Evolutionary conservation across 2,329 filamentous ascomycete species (phyloP).

Genomic region (Malbranchea zuffiana): DNA sequence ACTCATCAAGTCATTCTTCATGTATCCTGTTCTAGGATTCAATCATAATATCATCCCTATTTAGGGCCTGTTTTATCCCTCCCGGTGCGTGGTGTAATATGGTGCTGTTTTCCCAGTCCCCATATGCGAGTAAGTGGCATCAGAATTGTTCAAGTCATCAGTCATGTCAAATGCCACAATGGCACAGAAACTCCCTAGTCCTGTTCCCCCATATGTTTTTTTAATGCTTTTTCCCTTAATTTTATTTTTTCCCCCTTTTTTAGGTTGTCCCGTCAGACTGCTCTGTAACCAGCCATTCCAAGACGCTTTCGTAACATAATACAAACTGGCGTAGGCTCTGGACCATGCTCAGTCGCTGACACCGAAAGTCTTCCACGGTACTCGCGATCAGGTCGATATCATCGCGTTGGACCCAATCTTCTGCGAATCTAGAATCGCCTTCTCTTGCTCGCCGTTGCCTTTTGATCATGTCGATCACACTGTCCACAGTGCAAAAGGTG

Average conservation of each 20-base stretch:
- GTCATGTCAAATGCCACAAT: too few species aligned
- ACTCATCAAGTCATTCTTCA: too few species aligned
- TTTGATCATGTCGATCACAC: conserved; percentile 91
- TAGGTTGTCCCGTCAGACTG: neutral
- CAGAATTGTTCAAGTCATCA: too few species aligned
- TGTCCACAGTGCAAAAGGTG: conserved; percentile 93
- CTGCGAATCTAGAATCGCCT: conserved; percentile 19
- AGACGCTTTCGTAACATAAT: conserved; percentile 86
- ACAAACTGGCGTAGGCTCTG: conserved; percentile 89
- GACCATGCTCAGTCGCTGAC: conserved; percentile 89
- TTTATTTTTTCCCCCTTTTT: neutral
- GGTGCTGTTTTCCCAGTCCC: too few species aligned
- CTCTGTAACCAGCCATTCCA: conserved; percentile 61
- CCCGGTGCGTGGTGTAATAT: too few species aligned
- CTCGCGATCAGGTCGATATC: conserved; percentile 68
- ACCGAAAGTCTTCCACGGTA: conserved; percentile 82
- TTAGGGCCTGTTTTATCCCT: too few species aligned
- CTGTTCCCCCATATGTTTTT: neutral
- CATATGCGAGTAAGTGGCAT: too few species aligned
- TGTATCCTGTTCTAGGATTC: too few species aligned
- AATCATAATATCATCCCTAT: too few species aligned
- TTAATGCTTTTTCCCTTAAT: neutral
- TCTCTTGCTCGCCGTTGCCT: conserved; percentile 44
- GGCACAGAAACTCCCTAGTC: too few species aligned
- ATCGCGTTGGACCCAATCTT: conserved; percentile 57